Percentiles rank a stretch among this genome's conserved stretches.
Evolutionary conservation across 257 asterid species (phyloP).

Genomic region (Leptodermis oblonga): DNA sequence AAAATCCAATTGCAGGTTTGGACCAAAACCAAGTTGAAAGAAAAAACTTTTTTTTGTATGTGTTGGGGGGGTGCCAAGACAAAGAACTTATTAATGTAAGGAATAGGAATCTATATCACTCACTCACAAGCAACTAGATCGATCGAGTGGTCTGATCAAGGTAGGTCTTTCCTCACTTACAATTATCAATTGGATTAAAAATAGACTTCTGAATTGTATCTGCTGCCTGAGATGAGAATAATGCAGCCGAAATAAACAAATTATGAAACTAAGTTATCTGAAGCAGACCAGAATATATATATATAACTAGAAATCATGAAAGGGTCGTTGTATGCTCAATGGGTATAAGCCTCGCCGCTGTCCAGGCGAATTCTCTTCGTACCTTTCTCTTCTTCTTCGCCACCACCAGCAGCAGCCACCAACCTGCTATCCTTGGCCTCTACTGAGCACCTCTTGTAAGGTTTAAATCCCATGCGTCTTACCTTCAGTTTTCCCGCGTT

Average conservation of each 20-base stretch:
- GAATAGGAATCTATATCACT: no score
- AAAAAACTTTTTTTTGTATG: no score
- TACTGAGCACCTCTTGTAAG: constrained; percentile 88
- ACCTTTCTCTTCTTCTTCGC: constrained; percentile 60
- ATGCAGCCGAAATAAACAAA: constrained; percentile 24
- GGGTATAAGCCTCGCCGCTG: constrained; percentile 52
- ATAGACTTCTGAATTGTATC: constrained; percentile 28
- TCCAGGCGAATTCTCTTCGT: constrained; percentile 80
- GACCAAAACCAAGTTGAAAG: no score
- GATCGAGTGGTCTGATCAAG: constrained; percentile 21
- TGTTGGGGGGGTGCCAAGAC: no score
- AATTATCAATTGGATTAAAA: constrained; percentile 5
- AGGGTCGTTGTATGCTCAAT: constrained; percentile 29
- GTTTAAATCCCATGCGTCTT: constrained; percentile 72
- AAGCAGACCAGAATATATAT: constrained; percentile 33
- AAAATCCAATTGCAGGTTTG: no score
- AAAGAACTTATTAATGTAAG: no score
- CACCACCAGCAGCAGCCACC: constrained; percentile 26
- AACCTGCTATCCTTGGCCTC: constrained; percentile 71
- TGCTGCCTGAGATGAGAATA: constrained; percentile 27
- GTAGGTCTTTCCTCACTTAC: constrained; percentile 24
- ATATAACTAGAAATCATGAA: constrained; percentile 16
- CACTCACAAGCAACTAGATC: no score
- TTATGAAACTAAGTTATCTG: not conserved
- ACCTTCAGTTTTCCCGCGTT: constrained; percentile 53